These are phyloP conservation scores for Barnettozyma pratensis DNA, from an alignment of 805 yeast species.

Conservation along the genomic window DNA sequence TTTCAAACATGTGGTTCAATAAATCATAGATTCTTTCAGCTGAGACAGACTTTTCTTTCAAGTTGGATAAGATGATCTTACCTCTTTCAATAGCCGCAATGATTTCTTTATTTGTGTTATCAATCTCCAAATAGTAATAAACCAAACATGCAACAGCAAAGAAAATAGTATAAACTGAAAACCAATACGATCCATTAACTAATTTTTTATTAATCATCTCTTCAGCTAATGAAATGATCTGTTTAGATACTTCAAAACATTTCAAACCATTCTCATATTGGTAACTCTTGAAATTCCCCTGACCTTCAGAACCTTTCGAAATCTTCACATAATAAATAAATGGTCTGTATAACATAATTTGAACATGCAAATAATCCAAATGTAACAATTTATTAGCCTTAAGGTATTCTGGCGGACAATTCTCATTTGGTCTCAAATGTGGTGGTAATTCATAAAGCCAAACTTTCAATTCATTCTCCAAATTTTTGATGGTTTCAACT, in stretches of 20 bases:
- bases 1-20: slow-evolving; percentile 72
- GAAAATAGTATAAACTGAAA: slow-evolving; percentile 88
- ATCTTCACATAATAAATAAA: slow-evolving; percentile 58
- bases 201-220: slow-evolving; percentile 70
- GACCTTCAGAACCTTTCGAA: slow-evolving; percentile 31
- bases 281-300: slow-evolving; percentile 38
- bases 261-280: slow-evolving; percentile 75
- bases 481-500: slow-evolving; percentile 48
- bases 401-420: slow-evolving; percentile 40
- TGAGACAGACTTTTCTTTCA: slow-evolving; percentile 71
- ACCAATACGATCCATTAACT: slow-evolving; percentile 88
- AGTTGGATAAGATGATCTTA: slow-evolving; percentile 57
- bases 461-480: slow-evolving; percentile 65
- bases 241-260: slow-evolving; percentile 78
- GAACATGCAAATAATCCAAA: slow-evolving; percentile 72
- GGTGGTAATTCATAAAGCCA: slow-evolving; percentile 73
- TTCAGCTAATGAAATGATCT: slow-evolving; percentile 73
- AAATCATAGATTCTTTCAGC: slow-evolving; percentile 77
- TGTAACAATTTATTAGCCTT: slow-evolving; percentile 75
- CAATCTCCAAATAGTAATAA: slow-evolving; percentile 50
- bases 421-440: slow-evolving; percentile 57
- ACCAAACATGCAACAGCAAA: slow-evolving; percentile 86
- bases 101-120: slow-evolving; percentile 44
- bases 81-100: slow-evolving; percentile 77
- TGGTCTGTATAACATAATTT: slow-evolving; percentile 82